phyloP scores from a whole-genome alignment of 257 asterid genomes.

The Solanum tarijense region DNA sequence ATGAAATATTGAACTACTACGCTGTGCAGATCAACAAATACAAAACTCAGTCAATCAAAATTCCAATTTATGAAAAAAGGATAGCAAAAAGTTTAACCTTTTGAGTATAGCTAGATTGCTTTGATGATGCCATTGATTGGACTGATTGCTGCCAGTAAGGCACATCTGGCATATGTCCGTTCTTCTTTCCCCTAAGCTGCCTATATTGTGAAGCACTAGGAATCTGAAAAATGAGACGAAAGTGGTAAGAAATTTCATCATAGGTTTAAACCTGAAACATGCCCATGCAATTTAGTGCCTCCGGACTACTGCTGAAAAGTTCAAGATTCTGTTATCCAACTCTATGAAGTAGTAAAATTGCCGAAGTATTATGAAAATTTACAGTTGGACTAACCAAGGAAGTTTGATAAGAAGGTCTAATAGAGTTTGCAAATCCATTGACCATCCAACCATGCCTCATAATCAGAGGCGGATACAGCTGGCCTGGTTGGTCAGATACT shows the following conservation, averaged over 20 bases:
- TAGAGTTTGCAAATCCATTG: conserved; percentile 34
- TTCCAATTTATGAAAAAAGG: not conserved
- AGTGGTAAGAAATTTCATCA: not conserved
- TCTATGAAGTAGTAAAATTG: not conserved
- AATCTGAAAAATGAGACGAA: conserved; percentile 16
- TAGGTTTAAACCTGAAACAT: not conserved
- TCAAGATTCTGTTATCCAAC: not conserved
- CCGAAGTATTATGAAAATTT: not conserved
- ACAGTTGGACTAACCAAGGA: conserved; percentile 40
- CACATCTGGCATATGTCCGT: conserved; percentile 26
- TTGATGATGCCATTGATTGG: conserved; percentile 24
- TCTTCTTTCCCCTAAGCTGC: conserved; percentile 52
- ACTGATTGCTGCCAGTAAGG: conserved; percentile 23
- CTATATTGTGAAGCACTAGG: conserved; percentile 44
- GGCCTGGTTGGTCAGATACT: conserved; percentile 38
- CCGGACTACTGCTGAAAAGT: not conserved
- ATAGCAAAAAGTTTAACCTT: conserved; percentile 10
- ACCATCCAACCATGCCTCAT: conserved; percentile 68
- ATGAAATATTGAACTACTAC: not conserved
- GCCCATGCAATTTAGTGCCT: not conserved
- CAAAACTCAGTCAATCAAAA: not conserved
- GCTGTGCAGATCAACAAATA: not conserved
- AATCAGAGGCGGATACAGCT: conserved; percentile 48
- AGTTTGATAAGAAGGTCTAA: conserved; percentile 35
- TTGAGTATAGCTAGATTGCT: conserved; percentile 49